Base-by-base conservation (phyloP, 2,329 filamentous ascomycete species). In the Fusarium musae region DNA sequence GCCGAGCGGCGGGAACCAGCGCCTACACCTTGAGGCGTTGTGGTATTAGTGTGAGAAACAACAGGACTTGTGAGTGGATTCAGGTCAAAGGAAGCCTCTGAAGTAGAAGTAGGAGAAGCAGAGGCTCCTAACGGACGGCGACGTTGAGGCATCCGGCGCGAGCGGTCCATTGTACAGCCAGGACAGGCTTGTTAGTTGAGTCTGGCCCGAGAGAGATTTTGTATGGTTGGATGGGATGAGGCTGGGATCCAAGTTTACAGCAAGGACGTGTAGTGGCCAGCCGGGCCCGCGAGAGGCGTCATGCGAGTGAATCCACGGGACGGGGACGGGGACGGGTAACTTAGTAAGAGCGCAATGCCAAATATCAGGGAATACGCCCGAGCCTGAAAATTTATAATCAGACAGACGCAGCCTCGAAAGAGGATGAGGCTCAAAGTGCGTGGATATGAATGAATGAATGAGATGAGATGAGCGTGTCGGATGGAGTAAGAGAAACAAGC, bases 131-230 rank as follows among this genome's bases (percentile, higher is more conserved):
- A 63, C 39, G 78, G 73, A 66, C 75, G 80, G 75, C 81, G 81
- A 72, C 81, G 81, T 67, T 75, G 74, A 53, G 75, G 76, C 68
- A 80, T 78, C 62, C 81, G 80, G 75, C 81, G 81, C 78, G 80
- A 78, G 78, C 82, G 82, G 72, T 83, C 81, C 82, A 83, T 82
- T 75, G 77, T 78, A 54, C 75, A 75, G 78, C 77, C 78, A 75
- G 69, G 69, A 74, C 65, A 66, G 72, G 71, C 77, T 67, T 49
- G 72, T 49, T 53, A 30, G 46, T 39, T 59, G 21, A 34, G 53
- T 43, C 43, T 59, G 53, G 16, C n/a, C 40, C 17, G 54, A 42
- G n/a, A 34, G 39, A 57, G 54, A 47, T 32, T 52, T 52, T 52
- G 49, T 26, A 52, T 36, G 32, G 32, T 34, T 34, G 53, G 37